Base-by-base conservation (phyloP, 202 grass and related monocot species). In the Zoysia matrella region DNA sequence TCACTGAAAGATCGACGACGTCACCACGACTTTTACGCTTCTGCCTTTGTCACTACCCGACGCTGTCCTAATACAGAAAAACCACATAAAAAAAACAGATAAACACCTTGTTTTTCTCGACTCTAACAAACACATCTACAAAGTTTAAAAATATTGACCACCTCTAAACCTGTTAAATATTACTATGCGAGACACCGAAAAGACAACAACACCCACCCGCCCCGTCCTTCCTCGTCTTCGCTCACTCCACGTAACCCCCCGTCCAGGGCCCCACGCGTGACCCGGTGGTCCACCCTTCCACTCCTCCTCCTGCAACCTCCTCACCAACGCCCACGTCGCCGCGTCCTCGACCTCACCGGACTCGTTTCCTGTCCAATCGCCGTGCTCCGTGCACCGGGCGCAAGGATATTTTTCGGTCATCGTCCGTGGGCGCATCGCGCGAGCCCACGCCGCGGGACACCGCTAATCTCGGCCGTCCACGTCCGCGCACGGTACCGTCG, bases 391-490 rank as follows among this genome's bases (percentile, higher is more conserved):
- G 82, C 16, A 52, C 87, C 78, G 14, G 13, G 67, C 10, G 60
- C 72, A 81, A 36, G 43, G 65, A 15, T 70, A 13, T 61, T 40
- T 49, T 4, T 36, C 30, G 30, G 30, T 36, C 30, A 36, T 36
- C 30, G 30, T 36, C 30, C 30, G 30, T 36, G 30, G 30, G 30
- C 30, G 30, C 30, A 36, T 36, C 30, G 30, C 30, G 30, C 30
- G 30, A 36, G 30, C 30, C 30, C 88, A 85, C 85, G 85, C 68
- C 68, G 78, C 67, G 43, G 42, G 52, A 79, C 76, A 13, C 75
- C 43, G 45, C 18, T n/a, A 80, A 90, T 81, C 71, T 41, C 76
- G 52, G 43, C 85, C 85, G 55, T 82, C 89, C 86, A 91, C 82
- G 82, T 88, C 72, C 45, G 49, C 50, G 3, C 71, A 18, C 13